Base-by-base conservation (phyloP, 2,329 filamentous ascomycete species). In the Beauveria medogensis region DNA sequence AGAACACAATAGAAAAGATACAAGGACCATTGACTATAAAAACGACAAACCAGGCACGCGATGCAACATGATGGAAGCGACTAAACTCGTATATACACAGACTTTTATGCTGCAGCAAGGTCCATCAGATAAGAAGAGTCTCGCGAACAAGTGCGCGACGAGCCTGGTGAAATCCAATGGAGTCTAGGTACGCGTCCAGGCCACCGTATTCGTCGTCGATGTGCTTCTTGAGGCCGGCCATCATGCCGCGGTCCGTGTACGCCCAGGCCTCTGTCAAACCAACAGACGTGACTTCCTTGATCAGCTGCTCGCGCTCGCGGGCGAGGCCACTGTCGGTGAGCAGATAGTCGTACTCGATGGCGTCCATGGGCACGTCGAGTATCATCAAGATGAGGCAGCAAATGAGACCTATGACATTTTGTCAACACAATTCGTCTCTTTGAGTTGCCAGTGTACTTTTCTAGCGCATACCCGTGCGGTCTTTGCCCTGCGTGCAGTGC, bases 401-500 rank as follows among this genome's bases (percentile, higher is more conserved):
- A 12, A 90, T 78, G 14, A 96, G 76, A 0, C 92, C 92, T 1
- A 85, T 6, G 12, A 28, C 2, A 60, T 61, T 34, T 60, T 24
- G 34, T 61, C 10, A 50, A 20, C 18, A 22, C 24, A 26, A 16
- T 18, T n/a, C 3, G 12, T 16, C 12, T 12, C 24, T 26, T 10
- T 18, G n/a, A 7, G 1, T 14, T 20, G 16, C 9, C 12, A 2
- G 22, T n/a, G 26, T 26, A 26, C 26, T 24, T 24, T 24, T 24
- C 30, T 37, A 12, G 40, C 7, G 28, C 50, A 7, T 44, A 72
- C 73, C 73, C 60, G 75, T 76, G 2, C 92, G 83, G 69, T 96
- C 92, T 71, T 96, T 96, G 62, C 92, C 92, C 68, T 95, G 91
- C 0, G 91, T 94, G 72, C 92, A 96, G 72, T 96, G 91, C 2